A percentile compares a stretch with the other conserved stretches of the same genome.
These are phyloP conservation scores for Handroanthus guayacan DNA, from an alignment of 257 asterid genomes.

Conservation along the genomic window DNA sequence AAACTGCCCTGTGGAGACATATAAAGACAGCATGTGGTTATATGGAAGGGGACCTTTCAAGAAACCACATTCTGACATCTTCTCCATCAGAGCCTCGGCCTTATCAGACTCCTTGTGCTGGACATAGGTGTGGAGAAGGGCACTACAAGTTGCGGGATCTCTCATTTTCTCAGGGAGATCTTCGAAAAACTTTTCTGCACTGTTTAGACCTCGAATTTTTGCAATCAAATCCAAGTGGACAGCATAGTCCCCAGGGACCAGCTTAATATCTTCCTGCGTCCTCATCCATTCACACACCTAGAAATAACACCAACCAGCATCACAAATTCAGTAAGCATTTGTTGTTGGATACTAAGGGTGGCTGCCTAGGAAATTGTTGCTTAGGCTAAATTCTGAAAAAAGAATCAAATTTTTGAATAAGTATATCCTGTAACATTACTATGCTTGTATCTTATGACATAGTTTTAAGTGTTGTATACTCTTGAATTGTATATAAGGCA, in stretches of 20 bases:
- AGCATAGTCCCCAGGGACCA: constrained; percentile 90
- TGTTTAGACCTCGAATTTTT: constrained; percentile 79
- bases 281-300: constrained; percentile 97
- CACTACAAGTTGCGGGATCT: constrained; percentile 72
- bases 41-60: constrained; percentile 79
- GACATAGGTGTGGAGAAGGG: constrained; percentile 92
- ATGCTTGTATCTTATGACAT: not conserved
- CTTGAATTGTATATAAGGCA: not conserved
- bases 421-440: not conserved
- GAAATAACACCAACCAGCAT: constrained; percentile 24
- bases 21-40: constrained; percentile 85
- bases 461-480: not conserved
- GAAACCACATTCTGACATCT: constrained; percentile 82
- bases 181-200: constrained; percentile 86
- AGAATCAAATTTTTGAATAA: not conserved
- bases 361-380: not conserved
- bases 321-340: constrained; percentile 1
- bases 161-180: constrained; percentile 85
- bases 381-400: not conserved
- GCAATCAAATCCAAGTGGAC: constrained; percentile 91
- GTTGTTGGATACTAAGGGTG: not conserved
- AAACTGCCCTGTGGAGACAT: constrained; percentile 65
- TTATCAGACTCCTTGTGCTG: constrained; percentile 61
- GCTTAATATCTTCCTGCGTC: constrained; percentile 74
- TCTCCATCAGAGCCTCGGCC: constrained; percentile 84